phyloP scores from a whole-genome alignment of 495 filamentous ascomycete species.

The Paragyromitra xinjiangensis region DNA sequence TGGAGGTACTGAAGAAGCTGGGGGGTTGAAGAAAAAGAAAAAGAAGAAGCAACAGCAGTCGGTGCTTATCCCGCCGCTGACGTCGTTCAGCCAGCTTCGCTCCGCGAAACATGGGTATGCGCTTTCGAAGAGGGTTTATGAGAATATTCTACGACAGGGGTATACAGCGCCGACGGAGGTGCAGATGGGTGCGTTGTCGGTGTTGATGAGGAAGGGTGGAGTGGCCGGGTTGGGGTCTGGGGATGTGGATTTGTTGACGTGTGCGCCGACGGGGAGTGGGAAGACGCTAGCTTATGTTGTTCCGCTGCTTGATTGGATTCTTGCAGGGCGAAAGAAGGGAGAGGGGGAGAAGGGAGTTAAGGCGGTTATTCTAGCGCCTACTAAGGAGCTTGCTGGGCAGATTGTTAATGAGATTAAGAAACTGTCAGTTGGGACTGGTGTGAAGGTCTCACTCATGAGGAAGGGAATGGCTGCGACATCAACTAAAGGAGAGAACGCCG shows the following conservation, averaged over 20 bases:
- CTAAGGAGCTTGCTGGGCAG: conserved; percentile 88
- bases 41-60: conserved; percentile 66
- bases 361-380: conserved; percentile 85
- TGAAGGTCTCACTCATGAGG: conserved; percentile 82
- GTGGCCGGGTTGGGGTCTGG: conserved; percentile 50
- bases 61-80: conserved; percentile 78
- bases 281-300: conserved; percentile 95
- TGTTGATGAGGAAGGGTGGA: conserved; percentile 68
- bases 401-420: conserved; percentile 93
- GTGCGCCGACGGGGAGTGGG: conserved; percentile 96
- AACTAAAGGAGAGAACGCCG: conserved; percentile 57
- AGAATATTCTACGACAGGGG: conserved; percentile 83
- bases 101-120: conserved; percentile 65
- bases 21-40: conserved; percentile 62
- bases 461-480: conserved; percentile 76
- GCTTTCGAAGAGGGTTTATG: conserved; percentile 73
- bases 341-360: conserved; percentile 64
- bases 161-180: conserved; percentile 91
- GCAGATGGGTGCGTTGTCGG: conserved; percentile 83
- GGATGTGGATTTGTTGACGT: conserved; percentile 75
- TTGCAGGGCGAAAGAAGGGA: conserved; percentile 62
- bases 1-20: conserved; percentile 50
- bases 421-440: conserved; percentile 75
- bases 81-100: conserved; percentile 76
- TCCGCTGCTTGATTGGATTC: conserved; percentile 77